Evolutionary conservation across 306 rosid species (phyloP).

Genomic region (Castanea crenata): DNA sequence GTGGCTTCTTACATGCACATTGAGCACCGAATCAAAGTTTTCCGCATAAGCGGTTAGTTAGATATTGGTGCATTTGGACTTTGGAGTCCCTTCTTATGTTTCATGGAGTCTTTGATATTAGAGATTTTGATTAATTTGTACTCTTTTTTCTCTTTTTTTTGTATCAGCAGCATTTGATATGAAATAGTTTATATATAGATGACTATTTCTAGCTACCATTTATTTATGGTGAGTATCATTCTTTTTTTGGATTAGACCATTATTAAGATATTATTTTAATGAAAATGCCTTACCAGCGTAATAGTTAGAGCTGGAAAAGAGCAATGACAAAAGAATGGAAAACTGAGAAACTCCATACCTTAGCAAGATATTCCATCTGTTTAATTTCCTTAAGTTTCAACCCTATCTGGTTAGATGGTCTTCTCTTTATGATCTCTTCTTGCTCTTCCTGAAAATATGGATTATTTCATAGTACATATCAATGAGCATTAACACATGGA

Average conservation of each 20-base stretch:
- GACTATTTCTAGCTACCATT: too few species aligned
- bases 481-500: neutral
- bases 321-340: neutral
- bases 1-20: neutral
- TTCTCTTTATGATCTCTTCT: constrained; percentile 23
- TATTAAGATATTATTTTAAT: too few species aligned
- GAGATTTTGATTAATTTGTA: neutral
- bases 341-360: constrained; percentile 9
- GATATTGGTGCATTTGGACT: neutral
- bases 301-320: neutral
- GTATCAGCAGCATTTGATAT: too few species aligned
- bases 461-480: neutral
- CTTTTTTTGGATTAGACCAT: neutral
- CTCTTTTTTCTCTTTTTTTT: neutral
- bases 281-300: too few species aligned
- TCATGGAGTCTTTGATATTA: neutral
- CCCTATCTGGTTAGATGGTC: constrained; percentile 23
- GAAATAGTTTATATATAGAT: too few species aligned
- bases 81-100: neutral
- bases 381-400: constrained; percentile 26
- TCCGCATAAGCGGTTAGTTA: neutral
- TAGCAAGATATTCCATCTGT: constrained; percentile 33
- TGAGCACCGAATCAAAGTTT: neutral
- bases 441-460: constrained; percentile 24
- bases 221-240: neutral